A percentile compares a stretch with the other conserved stretches of the same genome.
phyloP scores from a whole-genome alignment of 805 yeast species.

The Torulaspora maleeae region DNA sequence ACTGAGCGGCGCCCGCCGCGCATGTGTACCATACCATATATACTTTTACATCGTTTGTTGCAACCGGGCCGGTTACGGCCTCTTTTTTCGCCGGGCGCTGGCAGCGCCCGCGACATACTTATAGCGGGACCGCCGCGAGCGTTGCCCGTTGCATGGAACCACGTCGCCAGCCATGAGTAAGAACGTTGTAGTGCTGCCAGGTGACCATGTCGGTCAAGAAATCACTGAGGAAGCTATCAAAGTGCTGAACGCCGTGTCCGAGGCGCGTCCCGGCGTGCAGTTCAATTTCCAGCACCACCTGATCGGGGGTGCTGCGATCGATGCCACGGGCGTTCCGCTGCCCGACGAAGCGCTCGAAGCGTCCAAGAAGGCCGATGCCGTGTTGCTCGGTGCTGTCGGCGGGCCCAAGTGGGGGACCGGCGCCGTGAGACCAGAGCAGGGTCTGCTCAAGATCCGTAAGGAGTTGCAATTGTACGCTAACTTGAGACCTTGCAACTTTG shows the following conservation, averaged over 20 bases:
- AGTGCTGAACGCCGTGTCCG: slow-evolving; percentile 74
- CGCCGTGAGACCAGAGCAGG: slow-evolving; percentile 94
- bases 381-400: slow-evolving; percentile 96
- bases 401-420: slow-evolving; percentile 99
- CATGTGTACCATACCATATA: slow-evolving; percentile 4
- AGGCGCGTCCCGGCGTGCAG: slow-evolving; percentile 48
- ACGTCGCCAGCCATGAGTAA: slow-evolving; percentile 35
- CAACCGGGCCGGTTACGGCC: slow-evolving; percentile 9
- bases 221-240: slow-evolving; percentile 86
- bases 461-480: slow-evolving; percentile 93
- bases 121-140: too few relatives aligned
- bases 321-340: slow-evolving; percentile 89
- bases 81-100: not conserved
- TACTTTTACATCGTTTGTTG: not conserved
- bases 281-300: slow-evolving; percentile 79
- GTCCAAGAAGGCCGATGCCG: slow-evolving; percentile 85
- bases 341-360: slow-evolving; percentile 81
- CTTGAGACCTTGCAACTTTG: slow-evolving; percentile 94
- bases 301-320: slow-evolving; percentile 98
- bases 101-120: not conserved
- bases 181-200: slow-evolving; percentile 83
- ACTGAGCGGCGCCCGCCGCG: slow-evolving; percentile 33
- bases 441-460: slow-evolving; percentile 87
- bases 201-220: slow-evolving; percentile 96
- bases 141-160: not conserved